These are phyloP conservation scores for Endoconidiophora laricicola DNA, from an alignment of 2,329 filamentous ascomycete species.

Conservation along the genomic window DNA sequence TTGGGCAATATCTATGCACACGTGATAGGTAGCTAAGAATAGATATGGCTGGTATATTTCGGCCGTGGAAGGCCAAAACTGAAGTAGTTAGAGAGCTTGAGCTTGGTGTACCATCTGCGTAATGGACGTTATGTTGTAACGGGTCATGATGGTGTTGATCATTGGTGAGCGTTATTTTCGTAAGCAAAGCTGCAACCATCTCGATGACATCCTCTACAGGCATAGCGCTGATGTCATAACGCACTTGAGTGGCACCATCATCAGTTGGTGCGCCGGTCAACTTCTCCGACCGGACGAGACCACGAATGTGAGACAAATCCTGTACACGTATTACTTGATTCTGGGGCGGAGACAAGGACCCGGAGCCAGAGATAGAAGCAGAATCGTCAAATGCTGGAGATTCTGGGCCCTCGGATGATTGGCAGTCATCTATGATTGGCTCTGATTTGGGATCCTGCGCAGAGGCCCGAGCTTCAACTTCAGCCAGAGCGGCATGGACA, in stretches of 20 bases:
- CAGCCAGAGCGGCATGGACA: not conserved
- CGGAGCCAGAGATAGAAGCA: not conserved
- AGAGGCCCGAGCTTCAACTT: not conserved
- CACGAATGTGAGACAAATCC: slow-evolving; percentile 81
- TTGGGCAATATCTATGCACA: slow-evolving; percentile 98
- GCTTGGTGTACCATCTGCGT: slow-evolving; percentile 16
- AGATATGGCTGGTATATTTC: slow-evolving; percentile 93
- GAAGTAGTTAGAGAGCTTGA: slow-evolving; percentile 23
- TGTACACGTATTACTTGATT: slow-evolving; percentile 58
- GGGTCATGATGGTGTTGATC: slow-evolving; percentile 76
- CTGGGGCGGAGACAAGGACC: not conserved
- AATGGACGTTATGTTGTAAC: slow-evolving; percentile 53
- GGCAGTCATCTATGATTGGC: too few species aligned
- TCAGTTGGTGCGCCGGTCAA: slow-evolving; percentile 27
- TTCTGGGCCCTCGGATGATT: not conserved
- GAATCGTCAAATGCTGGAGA: not conserved
- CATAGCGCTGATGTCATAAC: slow-evolving; percentile 95
- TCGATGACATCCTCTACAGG: slow-evolving; percentile 94
- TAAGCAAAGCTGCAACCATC: slow-evolving; percentile 91
- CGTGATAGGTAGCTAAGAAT: slow-evolving; percentile 89
- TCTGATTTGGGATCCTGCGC: not conserved
- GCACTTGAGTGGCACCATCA: slow-evolving; percentile 28
- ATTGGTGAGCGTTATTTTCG: slow-evolving; percentile 94
- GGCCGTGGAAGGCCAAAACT: slow-evolving; percentile 91
- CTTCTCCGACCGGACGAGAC: slow-evolving; percentile 64